Evolutionary conservation across 1,139 yeast species (phyloP), one percentile per base, ranked within the genome.

Genomic region (Suhomyces anneliseae): DNA sequence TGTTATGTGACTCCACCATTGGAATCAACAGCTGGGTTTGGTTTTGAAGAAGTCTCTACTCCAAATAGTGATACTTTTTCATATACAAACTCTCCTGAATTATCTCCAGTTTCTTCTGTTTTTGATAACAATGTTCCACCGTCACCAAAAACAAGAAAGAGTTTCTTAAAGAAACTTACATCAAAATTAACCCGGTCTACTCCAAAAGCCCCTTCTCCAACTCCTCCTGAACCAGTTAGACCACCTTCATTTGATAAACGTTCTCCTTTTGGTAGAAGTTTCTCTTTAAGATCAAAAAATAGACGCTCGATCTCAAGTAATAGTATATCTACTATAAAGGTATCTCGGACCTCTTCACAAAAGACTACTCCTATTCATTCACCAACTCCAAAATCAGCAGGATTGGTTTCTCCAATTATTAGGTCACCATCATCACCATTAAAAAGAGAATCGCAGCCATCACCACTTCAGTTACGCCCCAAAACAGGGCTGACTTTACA

Each of bases 1-100:
- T 47, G 58, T 42, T 60, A 57, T 38, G 54, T 53, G 1, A 61
- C 64, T 7, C 64, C 61, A 8, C 64, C 64, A 3, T 50, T 59
- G 27, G 54, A 43, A 15, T 31, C 51, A 8, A 34, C 40, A 11
- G 15, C 42, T 15, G 41, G 34, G 29, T 48, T 46, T 34, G 14
- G 34, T 24, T 34, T 33, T 10, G 53, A 50, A 8, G 53, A 50
- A 11, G 42, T 46, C 12, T 36, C 34, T 24, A 48, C 47, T 10
- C 48, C 53, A 10, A 38, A 39, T 6, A 42, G 44, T 19, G 48
- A 39, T 34, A 48, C 51, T n/a, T 49, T 49, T 27, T 49, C 52
- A 9, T 40, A 37, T 39, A 33, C 40, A 27, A 42, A 37, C 42
- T 42, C 44, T 4, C 46, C 51, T 7, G 31, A 34, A 10, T 34